phyloP scores from a whole-genome alignment of 257 asterid genomes.

The Vinca minor region DNA sequence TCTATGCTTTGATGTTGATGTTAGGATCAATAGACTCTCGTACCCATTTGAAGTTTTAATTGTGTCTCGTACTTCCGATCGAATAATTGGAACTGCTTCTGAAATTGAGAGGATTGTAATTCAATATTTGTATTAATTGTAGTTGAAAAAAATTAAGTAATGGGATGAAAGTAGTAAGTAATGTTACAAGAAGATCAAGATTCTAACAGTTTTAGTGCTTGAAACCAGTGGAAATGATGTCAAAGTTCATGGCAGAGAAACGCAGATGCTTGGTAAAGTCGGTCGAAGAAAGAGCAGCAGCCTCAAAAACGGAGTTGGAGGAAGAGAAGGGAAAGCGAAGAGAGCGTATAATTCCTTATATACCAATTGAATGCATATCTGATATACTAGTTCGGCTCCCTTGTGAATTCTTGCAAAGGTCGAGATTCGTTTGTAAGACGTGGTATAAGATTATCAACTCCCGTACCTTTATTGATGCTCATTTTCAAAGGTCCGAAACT shows the following conservation, averaged over 20 bases:
- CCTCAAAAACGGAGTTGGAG: constrained; percentile 20
- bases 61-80: too few relatives aligned
- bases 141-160: neutral
- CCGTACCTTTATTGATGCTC: constrained; percentile 24
- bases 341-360: constrained; percentile 18
- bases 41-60: too few relatives aligned
- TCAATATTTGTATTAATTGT: neutral
- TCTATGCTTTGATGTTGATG: too few relatives aligned
- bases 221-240: neutral
- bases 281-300: constrained; percentile 20
- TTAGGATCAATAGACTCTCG: too few relatives aligned
- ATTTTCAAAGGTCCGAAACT: constrained; percentile 26
- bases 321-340: constrained; percentile 15
- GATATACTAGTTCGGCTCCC: constrained; percentile 40
- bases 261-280: constrained; percentile 22
- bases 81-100: too few relatives aligned
- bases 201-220: neutral
- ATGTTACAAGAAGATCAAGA: neutral
- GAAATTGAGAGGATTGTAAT: too few relatives aligned
- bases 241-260: constrained; percentile 17
- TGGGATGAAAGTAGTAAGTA: neutral
- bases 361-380: constrained; percentile 31
- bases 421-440: constrained; percentile 36
- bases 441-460: constrained; percentile 37
- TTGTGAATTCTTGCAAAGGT: constrained; percentile 23